Base-by-base conservation (phyloP, 345 rosid species). In the Draba incana region DNA sequence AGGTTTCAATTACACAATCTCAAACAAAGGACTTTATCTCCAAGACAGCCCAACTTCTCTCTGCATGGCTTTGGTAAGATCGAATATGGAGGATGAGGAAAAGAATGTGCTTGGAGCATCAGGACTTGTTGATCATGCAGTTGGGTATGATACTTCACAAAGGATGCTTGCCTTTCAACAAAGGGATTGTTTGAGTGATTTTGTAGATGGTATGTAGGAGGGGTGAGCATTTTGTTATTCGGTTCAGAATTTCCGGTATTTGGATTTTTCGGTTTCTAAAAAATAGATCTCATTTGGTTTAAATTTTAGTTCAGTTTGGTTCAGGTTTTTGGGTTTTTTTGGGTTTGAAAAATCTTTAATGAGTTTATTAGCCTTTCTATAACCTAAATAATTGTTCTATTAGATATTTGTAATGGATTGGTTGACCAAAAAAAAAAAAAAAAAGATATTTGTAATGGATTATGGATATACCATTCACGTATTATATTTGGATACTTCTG, bases 11-110 rank as follows among this genome's bases (percentile, higher is more conserved):
- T 75, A 38, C 60, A 68, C 70, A 13, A 55, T 75, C 44, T 62
- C 78, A 45, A 75, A 75, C 70, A 69, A 69, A 46, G 78, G 78
- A 27, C 25, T 69, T 28, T 75, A 75, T 75, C 35, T 75, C 31
- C 57, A 41, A 53, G 74, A 75, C 41, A 57, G 65, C 43, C 28
- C 74, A 37, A 38, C 78, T 62, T 68, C 78, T 37, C 41, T 75
- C 6, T 75, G 78, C 72, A 31, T 31, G 27, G 75, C 75, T 37
- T 68, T 75, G 69, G 45, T 75, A 4, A 68, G 53, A 47, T 68
- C 78, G 8, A 44, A 72, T 13, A 51, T 53, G 37, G 45, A 60
- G 12, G 64, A 53, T 45, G 78, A 39, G 1, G 78, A 53, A 35
- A 68, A 27, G 37, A 48, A 53, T 55, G 78, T 75, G 35, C 52